Conservation (phyloP, 1,284 basidiomycete species). For the Bjerkandera adusta region DNA sequence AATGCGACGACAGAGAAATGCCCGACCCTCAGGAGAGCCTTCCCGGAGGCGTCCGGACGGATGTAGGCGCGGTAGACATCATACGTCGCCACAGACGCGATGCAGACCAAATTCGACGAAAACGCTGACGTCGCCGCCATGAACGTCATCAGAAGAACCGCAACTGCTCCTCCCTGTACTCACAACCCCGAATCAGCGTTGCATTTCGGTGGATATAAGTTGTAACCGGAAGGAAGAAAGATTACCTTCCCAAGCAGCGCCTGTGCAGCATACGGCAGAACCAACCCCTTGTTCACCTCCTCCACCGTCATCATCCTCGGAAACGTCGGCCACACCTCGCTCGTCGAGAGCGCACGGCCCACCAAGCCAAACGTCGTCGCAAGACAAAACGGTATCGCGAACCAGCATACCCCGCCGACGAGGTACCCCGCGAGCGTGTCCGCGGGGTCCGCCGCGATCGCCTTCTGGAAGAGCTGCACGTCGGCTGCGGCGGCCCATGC, state of each 20-base stretch:
- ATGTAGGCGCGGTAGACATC: constrained; percentile 43
- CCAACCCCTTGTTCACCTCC: constrained; percentile 19
- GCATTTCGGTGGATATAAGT: neutral
- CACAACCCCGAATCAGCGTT: neutral
- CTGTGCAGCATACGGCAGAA: constrained; percentile 33
- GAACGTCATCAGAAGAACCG: constrained; percentile 35
- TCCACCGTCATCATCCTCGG: constrained; percentile 13
- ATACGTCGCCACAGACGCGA: constrained; percentile 42
- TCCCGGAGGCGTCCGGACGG: constrained; percentile 32
- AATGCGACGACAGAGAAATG: constrained; percentile 44
- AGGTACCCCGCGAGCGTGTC: constrained; percentile 32
- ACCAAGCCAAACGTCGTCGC: constrained; percentile 41
- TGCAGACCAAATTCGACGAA: constrained; percentile 47
- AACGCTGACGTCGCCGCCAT: constrained; percentile 43
- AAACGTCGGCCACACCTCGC: constrained; percentile 11
- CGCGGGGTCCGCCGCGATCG: constrained; percentile 30
- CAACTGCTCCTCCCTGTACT: constrained; percentile 26
- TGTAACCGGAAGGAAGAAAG: constrained; percentile 6
- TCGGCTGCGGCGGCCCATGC: constrained; percentile 11
- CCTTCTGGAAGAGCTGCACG: constrained; percentile 21
- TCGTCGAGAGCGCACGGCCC: constrained; percentile 29
- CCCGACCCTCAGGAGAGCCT: constrained; percentile 33
- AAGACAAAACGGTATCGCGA: constrained; percentile 39
- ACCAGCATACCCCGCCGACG: constrained; percentile 38
- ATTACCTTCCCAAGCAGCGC: constrained; percentile 27